A percentile compares a stretch with the other conserved stretches of the same genome.
Conservation (phyloP, 345 rosid species). For the Brassica juncea region DNA sequence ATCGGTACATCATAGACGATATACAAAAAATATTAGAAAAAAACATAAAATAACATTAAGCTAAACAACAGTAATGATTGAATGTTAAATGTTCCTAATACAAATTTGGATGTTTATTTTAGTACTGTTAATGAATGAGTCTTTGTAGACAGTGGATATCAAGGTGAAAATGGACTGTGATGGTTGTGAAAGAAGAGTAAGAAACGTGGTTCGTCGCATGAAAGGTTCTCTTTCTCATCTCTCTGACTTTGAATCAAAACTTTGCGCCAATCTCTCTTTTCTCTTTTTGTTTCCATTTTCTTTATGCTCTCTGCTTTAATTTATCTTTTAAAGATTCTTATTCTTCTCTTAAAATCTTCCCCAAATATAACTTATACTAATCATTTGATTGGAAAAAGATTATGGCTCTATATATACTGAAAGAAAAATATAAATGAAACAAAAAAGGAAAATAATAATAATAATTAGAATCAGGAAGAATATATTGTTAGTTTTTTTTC, state of each 20-base stretch:
- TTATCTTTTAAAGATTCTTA: slow-evolving; percentile 31
- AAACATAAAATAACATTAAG: not conserved
- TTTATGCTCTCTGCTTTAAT: slow-evolving; percentile 21
- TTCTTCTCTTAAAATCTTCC: slow-evolving; percentile 17
- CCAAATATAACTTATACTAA: not conserved
- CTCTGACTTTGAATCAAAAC: slow-evolving; percentile 34
- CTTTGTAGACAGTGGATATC: slow-evolving; percentile 83
- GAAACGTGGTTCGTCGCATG: slow-evolving; percentile 66
- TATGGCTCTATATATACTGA: no score
- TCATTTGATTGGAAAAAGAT: slow-evolving; percentile 3
- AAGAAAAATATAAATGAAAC: no score
- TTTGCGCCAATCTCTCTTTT: slow-evolving; percentile 13
- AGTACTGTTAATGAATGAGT: not conserved
- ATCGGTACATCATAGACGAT: not conserved
- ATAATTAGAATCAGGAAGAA: no score
- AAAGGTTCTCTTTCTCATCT: slow-evolving; percentile 55
- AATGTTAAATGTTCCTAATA: not conserved
- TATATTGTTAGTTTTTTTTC: no score
- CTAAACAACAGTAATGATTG: not conserved
- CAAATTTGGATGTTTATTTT: not conserved
- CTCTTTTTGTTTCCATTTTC: slow-evolving; percentile 35
- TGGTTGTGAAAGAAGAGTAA: slow-evolving; percentile 92
- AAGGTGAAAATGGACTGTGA: slow-evolving; percentile 98
- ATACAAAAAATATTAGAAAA: not conserved
- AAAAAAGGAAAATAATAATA: no score